Evolutionary conservation across 1,139 yeast species (phyloP).

Genomic region (Hansenula anomala): DNA sequence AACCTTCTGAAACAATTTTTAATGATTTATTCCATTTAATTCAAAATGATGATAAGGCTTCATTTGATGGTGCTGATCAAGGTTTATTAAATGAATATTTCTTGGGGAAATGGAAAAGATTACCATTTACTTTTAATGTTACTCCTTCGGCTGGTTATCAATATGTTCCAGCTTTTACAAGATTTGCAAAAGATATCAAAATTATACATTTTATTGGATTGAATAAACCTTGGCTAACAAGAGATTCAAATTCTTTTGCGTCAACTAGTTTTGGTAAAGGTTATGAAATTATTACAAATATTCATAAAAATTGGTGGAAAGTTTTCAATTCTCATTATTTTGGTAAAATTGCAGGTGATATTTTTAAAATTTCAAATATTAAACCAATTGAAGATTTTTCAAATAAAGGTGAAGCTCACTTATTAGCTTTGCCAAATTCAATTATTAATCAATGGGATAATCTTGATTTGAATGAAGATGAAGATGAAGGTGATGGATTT

Average conservation of each 20-base stretch:
- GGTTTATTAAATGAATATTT: constrained; percentile 84
- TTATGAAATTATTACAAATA: constrained; percentile 5
- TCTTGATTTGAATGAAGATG: background rate
- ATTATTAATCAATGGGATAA: constrained; percentile 11
- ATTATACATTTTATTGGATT: constrained; percentile 80
- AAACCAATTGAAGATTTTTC: constrained; percentile 7
- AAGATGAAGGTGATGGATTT: constrained; percentile 4
- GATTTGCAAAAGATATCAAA: constrained; percentile 51
- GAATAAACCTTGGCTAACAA: constrained; percentile 70
- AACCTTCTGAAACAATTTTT: constrained; percentile 48
- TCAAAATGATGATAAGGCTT: constrained; percentile 29
- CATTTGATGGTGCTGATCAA: constrained; percentile 95
- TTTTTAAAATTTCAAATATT: constrained; percentile 11
- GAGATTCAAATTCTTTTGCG: constrained; percentile 8
- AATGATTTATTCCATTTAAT: constrained; percentile 37
- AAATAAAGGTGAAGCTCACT: constrained; percentile 11
- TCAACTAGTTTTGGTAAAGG: constrained; percentile 9
- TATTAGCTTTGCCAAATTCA: constrained; percentile 6
- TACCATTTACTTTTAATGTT: constrained; percentile 82
- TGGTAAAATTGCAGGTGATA: constrained; percentile 12
- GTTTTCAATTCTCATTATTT: constrained; percentile 14
- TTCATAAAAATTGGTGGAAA: constrained; percentile 16
- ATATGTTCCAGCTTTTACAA: constrained; percentile 70
- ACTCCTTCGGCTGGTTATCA: constrained; percentile 78
- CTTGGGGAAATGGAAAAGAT: constrained; percentile 53